Evolutionary conservation across 2,329 filamentous ascomycete genomes (phyloP).

Genomic region (Hysterium pulicare): DNA sequence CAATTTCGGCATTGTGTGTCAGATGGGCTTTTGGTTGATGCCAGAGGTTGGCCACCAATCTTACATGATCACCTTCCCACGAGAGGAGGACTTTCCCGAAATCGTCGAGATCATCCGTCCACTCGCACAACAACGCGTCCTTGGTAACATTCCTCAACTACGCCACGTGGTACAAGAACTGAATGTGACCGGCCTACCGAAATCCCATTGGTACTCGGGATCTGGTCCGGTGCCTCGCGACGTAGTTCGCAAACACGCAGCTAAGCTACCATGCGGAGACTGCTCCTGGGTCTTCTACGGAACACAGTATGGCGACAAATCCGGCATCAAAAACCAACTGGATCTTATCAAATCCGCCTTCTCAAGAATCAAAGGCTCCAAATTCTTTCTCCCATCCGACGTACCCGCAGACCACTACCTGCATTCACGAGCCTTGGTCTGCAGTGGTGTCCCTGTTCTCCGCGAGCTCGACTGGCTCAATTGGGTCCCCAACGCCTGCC

Average conservation of each 20-base stretch:
- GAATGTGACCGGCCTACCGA: conserved; percentile 40
- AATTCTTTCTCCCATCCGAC: conserved; percentile 39
- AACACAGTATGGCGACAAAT: conserved; percentile 37
- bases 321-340: conserved; percentile 27
- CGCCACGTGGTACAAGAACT: conserved; percentile 47
- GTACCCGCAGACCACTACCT: conserved; percentile 30
- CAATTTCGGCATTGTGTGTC: conserved; percentile 38
- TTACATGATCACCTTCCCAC: conserved; percentile 45
- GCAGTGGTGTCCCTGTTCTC: conserved; percentile 33
- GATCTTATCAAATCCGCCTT: conserved; percentile 45
- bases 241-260: conserved; percentile 13
- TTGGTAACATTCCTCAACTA: conserved; percentile 50
- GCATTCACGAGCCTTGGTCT: conserved; percentile 34
- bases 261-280: conserved; percentile 25
- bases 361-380: conserved; percentile 39
- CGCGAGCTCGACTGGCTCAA: conserved; percentile 45
- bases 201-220: conserved; percentile 27
- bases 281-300: conserved; percentile 54
- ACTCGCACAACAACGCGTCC: conserved; percentile 33
- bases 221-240: conserved; percentile 14
- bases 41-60: conserved; percentile 50
- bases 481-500: conserved; percentile 53
- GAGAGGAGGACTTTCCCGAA: conserved; percentile 48
- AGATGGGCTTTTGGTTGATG: conserved; percentile 57
- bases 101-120: conserved; percentile 50